Conservation (phyloP, 441 rosid species). For the Melianthus villosus region DNA sequence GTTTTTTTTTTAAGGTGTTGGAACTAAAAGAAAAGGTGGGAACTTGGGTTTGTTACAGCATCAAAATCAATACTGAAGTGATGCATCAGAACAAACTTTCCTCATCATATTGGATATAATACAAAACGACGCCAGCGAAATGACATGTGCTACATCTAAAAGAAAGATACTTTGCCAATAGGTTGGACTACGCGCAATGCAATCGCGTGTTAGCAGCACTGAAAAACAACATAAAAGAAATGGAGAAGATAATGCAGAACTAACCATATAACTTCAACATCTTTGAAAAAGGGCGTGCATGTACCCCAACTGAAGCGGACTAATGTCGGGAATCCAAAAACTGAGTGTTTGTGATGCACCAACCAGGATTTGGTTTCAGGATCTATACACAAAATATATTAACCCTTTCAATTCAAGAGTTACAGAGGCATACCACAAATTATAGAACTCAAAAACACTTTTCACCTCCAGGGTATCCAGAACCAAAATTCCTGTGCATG, state of each 20-base stretch:
- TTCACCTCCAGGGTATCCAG: conserved; percentile 95
- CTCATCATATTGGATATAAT: no score
- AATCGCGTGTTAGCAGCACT: not conserved
- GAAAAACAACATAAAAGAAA: not conserved
- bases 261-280: conserved; percentile 65
- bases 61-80: no score
- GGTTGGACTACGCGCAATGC: not conserved
- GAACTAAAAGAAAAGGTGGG: no score
- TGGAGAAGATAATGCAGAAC: conserved; percentile 11
- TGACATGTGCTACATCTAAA: no score
- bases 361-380: conserved; percentile 75
- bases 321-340: conserved; percentile 80
- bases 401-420: conserved; percentile 7
- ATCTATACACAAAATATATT: conserved; percentile 26
- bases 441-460: not conserved
- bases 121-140: no score
- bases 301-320: conserved; percentile 97
- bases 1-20: no score
- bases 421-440: not conserved
- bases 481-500: conserved; percentile 58
- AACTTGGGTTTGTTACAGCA: no score
- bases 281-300: conserved; percentile 53
- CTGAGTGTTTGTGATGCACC: conserved; percentile 43
- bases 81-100: no score
- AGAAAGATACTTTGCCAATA: no score